Conservation (phyloP, 1,284 basidiomycete species). For the Jaminaea rosea region DNA sequence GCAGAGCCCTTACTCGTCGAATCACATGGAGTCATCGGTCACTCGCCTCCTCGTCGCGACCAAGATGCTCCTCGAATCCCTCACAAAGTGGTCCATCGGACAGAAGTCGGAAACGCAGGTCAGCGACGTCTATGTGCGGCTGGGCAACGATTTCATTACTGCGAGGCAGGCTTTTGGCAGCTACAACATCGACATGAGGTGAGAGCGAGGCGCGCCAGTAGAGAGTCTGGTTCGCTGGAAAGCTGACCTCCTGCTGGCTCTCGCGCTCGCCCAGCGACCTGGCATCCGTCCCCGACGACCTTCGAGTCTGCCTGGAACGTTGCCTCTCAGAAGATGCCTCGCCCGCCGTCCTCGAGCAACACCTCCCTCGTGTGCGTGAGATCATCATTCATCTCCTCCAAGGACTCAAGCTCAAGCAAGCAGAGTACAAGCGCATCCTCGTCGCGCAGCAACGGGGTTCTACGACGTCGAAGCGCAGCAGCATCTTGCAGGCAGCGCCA, state of each 20-base stretch:
- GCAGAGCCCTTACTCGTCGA: conserved; percentile 3
- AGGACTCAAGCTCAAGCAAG: conserved; percentile 83
- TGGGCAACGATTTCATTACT: conserved; percentile 94
- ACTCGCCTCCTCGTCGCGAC: conserved; percentile 89
- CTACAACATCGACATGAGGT: conserved; percentile 86
- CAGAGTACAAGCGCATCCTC: conserved; percentile 55
- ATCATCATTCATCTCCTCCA: conserved; percentile 89
- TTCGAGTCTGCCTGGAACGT: conserved; percentile 77
- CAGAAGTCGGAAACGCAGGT: conserved; percentile 71
- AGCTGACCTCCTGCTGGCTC: not conserved
- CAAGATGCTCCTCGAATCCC: conserved; percentile 80
- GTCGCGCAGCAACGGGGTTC: too few relatives aligned
- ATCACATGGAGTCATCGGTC: conserved; percentile 73
- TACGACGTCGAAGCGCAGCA: not conserved
- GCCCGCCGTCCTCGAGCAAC: conserved; percentile 72
- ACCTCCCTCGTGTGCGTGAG: conserved; percentile 78
- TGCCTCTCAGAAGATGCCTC: conserved; percentile 84
- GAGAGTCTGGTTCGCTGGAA: not conserved
- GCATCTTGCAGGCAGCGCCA: not conserved
- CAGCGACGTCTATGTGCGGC: conserved; percentile 88
- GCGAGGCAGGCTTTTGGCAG: conserved; percentile 78
- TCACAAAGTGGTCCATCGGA: conserved; percentile 59
- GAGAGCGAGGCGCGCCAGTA: conserved; percentile 48
- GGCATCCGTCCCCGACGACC: conserved; percentile 74
- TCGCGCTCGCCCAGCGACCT: conserved; percentile 60